Evolutionary conservation across 345 rosid species (phyloP).

Genomic region (Xanthoceras sorbifolium): DNA sequence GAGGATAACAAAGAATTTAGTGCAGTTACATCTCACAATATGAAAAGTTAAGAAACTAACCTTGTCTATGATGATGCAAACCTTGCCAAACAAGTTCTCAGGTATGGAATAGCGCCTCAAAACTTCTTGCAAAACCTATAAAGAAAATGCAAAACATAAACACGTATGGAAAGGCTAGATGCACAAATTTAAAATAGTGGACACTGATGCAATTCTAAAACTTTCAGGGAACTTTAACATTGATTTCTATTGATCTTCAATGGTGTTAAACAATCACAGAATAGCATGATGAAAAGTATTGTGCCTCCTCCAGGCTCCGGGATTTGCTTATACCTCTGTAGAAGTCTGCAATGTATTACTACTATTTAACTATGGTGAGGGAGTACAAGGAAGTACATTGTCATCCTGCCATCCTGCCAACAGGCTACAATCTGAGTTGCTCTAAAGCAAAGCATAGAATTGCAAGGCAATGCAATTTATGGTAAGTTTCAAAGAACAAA

Average conservation of each 20-base stretch:
- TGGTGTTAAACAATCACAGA: background rate
- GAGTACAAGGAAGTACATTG: background rate
- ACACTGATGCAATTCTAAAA: background rate
- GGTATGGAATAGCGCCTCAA: constrained; percentile 67
- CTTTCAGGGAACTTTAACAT: background rate
- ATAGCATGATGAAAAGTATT: background rate
- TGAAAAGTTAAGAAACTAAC: constrained; percentile 42
- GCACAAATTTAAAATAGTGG: background rate
- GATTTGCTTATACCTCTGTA: background rate
- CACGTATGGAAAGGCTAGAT: background rate
- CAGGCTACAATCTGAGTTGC: background rate
- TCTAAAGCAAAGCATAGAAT: background rate
- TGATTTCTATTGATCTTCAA: background rate
- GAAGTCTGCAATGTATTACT: background rate
- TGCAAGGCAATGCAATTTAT: background rate
- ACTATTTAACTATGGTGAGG: background rate
- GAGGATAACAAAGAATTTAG: constrained; percentile 2
- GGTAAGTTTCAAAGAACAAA: background rate
- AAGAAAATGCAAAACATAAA: constrained; percentile 11
- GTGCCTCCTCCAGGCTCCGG: background rate
- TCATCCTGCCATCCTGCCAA: background rate
- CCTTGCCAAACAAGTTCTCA: constrained; percentile 73
- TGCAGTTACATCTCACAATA: background rate
- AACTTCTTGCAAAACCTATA: constrained; percentile 87
- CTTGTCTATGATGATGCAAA: constrained; percentile 91